Base-by-base conservation (phyloP, 2,329 filamentous ascomycete genomes). In the Cytospora leucostoma region DNA sequence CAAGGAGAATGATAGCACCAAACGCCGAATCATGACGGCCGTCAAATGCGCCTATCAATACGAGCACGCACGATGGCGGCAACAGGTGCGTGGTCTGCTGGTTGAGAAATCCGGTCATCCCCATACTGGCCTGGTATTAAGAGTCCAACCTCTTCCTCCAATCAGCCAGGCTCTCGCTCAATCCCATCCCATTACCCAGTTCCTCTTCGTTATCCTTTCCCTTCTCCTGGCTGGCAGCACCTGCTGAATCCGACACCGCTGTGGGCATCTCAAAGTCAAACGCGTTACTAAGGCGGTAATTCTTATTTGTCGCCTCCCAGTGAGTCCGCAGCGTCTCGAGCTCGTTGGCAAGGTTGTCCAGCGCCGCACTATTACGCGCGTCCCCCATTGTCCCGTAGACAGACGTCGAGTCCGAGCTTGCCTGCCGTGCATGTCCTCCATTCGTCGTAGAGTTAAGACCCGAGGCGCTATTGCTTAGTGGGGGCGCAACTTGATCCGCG, bases 271-370 rank as follows among this genome's bases (percentile, higher is more conserved):
- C 93, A 70, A 96, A 93, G 73, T 97, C 93, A 70, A 96, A 96
- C 58, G 90, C 88, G 71, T 89, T 93, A 76, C 92, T 96, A 52
- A 97, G 80, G 32, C 95, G 89, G 75, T 98, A 97, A 71, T 92
- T 96, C 76, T 96, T 95, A 78, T 94, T 97, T 13, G 93, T 97
- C 47, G 89, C 92, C 78, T 98, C 93, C 95, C 95, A 99, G 71
- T 97, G 93, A 59, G 83, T 91, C 59, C 94, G 87, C 55, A 99
- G 82, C 13, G 91, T 90, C 74, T 99, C 95, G 8, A 99, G 86
- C 78, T 99, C 95, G 67, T 87, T 92, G 12, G 95, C 94, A 32
- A 99, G 85, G 67, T 89, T 95, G 76, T 99, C 95, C 21, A 99
- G 84, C 3, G 93, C 94, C 69, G 78, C 80, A 71, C 84, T 86